Evolutionary conservation across 306 rosid species (phyloP).

Genomic region (Cucurbita pepo): DNA sequence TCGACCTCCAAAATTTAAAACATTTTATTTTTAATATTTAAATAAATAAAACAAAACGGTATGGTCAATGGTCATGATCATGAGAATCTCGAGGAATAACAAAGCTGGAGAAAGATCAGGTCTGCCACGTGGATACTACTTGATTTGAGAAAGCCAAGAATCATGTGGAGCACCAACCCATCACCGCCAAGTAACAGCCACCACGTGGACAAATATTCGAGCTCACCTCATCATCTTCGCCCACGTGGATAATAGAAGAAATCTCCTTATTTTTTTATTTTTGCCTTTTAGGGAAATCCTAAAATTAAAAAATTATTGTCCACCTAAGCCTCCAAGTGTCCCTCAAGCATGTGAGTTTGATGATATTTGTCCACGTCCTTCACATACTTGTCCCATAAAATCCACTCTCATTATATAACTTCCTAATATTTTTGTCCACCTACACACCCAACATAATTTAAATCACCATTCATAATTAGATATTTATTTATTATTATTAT

Average conservation of each 20-base stretch:
- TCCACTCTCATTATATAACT: not conserved
- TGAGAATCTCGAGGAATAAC: not conserved
- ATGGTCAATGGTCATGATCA: conserved; percentile 2
- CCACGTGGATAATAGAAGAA: not conserved
- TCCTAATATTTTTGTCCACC: no score
- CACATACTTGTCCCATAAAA: not conserved
- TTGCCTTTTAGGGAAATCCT: not conserved
- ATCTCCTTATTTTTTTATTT: not conserved
- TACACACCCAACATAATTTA: no score
- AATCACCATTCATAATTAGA: no score
- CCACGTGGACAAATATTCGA: not conserved
- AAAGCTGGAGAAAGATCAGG: not conserved
- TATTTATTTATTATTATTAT: no score
- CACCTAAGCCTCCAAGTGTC: not conserved
- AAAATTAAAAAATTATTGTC: not conserved
- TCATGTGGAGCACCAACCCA: not conserved
- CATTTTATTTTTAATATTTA: no score
- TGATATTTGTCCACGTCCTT: conserved; percentile 4
- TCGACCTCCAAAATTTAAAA: not conserved
- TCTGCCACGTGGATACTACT: conserved; percentile 1
- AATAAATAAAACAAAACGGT: not conserved
- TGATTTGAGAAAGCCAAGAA: not conserved
- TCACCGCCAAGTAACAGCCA: not conserved
- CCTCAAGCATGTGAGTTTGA: not conserved
- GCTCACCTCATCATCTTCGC: not conserved